Evolutionary conservation across 2,329 filamentous ascomycete species (phyloP), one percentile per base, ranked within the genome.

Genomic region (Pseudogymnoascus sp.): DNA sequence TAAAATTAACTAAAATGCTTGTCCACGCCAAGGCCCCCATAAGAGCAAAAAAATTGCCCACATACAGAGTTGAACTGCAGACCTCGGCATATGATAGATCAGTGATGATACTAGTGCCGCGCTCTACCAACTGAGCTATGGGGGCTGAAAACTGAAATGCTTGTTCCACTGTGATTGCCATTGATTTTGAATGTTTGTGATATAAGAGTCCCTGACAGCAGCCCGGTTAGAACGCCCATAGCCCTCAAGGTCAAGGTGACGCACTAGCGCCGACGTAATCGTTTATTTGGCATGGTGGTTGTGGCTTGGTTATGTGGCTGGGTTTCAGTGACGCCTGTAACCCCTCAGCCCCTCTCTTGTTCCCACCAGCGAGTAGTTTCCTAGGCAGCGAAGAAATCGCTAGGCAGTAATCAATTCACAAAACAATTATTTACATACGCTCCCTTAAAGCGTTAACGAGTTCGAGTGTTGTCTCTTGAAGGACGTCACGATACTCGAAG

Each of bases 181-280:
- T 34, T 56, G 5, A 56, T 34, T 56, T 34, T 56, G 28, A 56
- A 2, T 56, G 5, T 36, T 12, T 5, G 28, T 31, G 28, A 31
- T 8, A 9, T 34, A 56, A 21, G 18, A 56, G 21, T 16, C 9
- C 16, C 25, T 53, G 46, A 16, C 8, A 31, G 25, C 31, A 53
- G 21, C 42, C 25, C 16, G 9, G 9, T 9, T 46, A 14, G 21
- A 3, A 46, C 14, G 28, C 49, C 6, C 5, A 18, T 56, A 34
- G 49, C 49, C 49, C 49, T 56, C 49, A 34, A 56, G 49, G 49
- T 56, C 49, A 36, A 56, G n/a, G 9, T 11, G 49, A 36, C 28
- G 49, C 25, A 56, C 49, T 56, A 56, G 49, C 49, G 49, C 49
- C 49, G 49, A 56, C 49, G 49, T 56, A 56, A 56, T 56, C 49